Evolutionary conservation across 2,329 filamentous ascomycete species (phyloP).

Genomic region (Aspergillus carbonarius): DNA sequence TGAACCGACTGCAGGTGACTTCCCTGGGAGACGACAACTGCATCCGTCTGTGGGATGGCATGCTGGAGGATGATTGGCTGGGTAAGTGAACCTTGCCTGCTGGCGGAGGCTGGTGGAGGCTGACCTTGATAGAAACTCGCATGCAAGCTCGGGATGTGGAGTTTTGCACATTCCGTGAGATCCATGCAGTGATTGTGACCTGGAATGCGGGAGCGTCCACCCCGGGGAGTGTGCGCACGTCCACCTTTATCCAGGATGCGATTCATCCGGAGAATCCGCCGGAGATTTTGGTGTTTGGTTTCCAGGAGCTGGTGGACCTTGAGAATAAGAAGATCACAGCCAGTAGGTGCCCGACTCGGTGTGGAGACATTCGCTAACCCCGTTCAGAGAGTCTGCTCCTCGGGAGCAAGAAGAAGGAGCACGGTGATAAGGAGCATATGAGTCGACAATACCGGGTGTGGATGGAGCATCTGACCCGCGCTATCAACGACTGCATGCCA

Average conservation of each 20-base stretch:
- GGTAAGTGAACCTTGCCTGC: slow-evolving; percentile 43
- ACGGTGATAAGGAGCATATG: slow-evolving; percentile 78
- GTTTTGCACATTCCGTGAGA: slow-evolving; percentile 81
- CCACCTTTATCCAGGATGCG: slow-evolving; percentile 76
- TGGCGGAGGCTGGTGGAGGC: slow-evolving; percentile 2
- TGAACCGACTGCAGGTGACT: slow-evolving; percentile 79
- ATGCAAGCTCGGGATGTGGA: slow-evolving; percentile 82
- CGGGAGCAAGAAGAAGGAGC: slow-evolving; percentile 76
- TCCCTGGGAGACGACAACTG: slow-evolving; percentile 85
- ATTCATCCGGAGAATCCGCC: slow-evolving; percentile 74
- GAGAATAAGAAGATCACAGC: slow-evolving; percentile 97
- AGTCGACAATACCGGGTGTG: slow-evolving; percentile 96
- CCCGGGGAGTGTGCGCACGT: slow-evolving; percentile 77
- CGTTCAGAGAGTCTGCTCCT: slow-evolving; percentile 74
- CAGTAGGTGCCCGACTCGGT: slow-evolving; percentile 54
- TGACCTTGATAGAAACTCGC: slow-evolving; percentile 59
- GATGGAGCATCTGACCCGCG: slow-evolving; percentile 82
- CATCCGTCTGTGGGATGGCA: slow-evolving; percentile 84
- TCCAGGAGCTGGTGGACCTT: slow-evolving; percentile 96
- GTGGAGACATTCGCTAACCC: slow-evolving; percentile 26
- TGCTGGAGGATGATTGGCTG: slow-evolving; percentile 93
- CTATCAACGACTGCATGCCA: slow-evolving; percentile 80
- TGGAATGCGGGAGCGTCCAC: slow-evolving; percentile 98
- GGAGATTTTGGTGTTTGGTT: slow-evolving; percentile 92
- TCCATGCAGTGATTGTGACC: slow-evolving; percentile 78